Percentiles rank a stretch among this genome's conserved stretches.
Conservation (phyloP, 352 stramenopile genomes). For the Elongisporangium anandrum region DNA sequence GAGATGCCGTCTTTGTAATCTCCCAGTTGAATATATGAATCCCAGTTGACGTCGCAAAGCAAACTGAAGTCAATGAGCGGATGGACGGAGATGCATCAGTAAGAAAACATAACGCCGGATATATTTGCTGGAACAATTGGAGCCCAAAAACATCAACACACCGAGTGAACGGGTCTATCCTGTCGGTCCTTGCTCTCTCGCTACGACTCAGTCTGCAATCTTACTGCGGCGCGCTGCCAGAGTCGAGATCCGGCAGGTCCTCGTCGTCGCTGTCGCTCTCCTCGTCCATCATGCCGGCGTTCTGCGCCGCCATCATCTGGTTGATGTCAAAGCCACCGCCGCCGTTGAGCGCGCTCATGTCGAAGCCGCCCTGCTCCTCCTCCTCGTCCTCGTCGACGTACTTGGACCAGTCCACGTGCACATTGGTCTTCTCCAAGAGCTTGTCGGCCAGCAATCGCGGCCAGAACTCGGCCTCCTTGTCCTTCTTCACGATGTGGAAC, state of each 20-base stretch:
- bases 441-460: constrained; percentile 95
- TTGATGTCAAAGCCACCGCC: constrained; percentile 94
- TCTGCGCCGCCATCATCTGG: constrained; percentile 90
- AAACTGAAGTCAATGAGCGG: too few relatives aligned
- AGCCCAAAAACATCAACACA: background rate
- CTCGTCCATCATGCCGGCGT: constrained; percentile 69
- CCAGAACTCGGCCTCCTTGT: constrained; percentile 94
- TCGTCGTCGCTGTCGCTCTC: constrained; percentile 76
- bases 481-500: constrained; percentile 96
- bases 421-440: constrained; percentile 95
- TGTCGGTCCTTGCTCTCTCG: constrained; percentile 1
- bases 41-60: background rate
- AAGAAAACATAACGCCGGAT: background rate
- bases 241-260: constrained; percentile 82
- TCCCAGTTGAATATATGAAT: background rate
- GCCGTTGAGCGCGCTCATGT: constrained; percentile 84
- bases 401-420: constrained; percentile 95
- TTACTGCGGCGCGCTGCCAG: constrained; percentile 20
- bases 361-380: constrained; percentile 82
- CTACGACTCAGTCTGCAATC: background rate
- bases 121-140: background rate
- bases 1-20: too few relatives aligned
- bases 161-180: background rate
- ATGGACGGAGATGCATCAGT: background rate
- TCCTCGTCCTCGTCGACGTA: constrained; percentile 97